Evolutionary conservation across 805 yeast species (phyloP).

Genomic region (Saturnispora saitoi): DNA sequence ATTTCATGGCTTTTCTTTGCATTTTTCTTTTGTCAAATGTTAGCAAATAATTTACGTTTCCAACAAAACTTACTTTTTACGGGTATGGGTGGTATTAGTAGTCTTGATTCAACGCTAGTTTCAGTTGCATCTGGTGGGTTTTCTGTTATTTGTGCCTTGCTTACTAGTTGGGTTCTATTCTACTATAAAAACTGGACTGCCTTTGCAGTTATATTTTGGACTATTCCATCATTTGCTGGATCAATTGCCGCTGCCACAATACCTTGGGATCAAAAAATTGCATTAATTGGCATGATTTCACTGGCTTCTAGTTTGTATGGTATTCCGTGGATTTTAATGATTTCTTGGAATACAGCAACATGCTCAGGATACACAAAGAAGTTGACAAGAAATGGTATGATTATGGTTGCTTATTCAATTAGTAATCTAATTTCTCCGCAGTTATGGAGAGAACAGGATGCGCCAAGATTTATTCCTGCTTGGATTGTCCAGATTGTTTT

Average conservation of each 20-base stretch:
- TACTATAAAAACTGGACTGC: conserved; percentile 32
- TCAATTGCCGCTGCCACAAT: conserved; percentile 29
- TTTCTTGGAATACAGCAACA: conserved; percentile 23
- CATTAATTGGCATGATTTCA: conserved; percentile 38
- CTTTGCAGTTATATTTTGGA: conserved; percentile 19
- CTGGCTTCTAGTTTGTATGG: conserved; percentile 36
- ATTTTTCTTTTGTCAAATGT: conserved; percentile 36
- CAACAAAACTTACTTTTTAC: conserved; percentile 43
- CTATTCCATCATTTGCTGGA: conserved; percentile 27
- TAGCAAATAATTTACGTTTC: conserved; percentile 46
- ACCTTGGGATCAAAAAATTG: conserved; percentile 37
- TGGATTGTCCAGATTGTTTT: conserved; percentile 51
- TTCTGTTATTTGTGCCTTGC: conserved; percentile 33
- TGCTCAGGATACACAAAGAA: conserved; percentile 47
- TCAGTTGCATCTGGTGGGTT: conserved; percentile 47
- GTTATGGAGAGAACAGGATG: conserved; percentile 41
- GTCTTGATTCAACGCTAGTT: conserved; percentile 41
- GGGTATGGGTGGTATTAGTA: conserved; percentile 32
- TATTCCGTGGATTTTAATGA: conserved; percentile 21
- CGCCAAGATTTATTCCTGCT: conserved; percentile 41
- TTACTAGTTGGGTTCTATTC: conserved; percentile 30
- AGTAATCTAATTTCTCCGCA: conserved; percentile 50
- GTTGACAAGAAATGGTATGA: conserved; percentile 38
- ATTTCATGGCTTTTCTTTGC: conserved; percentile 36
- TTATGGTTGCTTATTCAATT: conserved; percentile 40